phyloP scores from a whole-genome alignment of 495 filamentous ascomycete species.

The Tuber brumale region DNA sequence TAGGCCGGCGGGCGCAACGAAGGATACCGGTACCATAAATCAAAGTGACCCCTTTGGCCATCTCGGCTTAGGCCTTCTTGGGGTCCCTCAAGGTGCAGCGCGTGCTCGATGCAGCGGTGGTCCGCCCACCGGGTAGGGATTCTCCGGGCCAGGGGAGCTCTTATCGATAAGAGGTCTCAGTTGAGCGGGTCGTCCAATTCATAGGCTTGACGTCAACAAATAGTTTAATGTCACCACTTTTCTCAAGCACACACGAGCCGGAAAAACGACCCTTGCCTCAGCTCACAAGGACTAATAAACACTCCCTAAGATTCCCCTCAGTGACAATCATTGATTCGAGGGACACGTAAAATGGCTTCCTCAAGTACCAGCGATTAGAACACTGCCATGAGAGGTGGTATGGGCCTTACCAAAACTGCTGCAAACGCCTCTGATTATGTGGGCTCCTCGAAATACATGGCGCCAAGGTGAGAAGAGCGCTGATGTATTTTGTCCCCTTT shows the following conservation, averaged over 20 bases:
- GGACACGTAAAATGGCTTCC: slow-evolving; percentile 22
- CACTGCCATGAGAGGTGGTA: slow-evolving; percentile 21
- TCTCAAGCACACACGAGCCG: background rate
- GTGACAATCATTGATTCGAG: background rate
- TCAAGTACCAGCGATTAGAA: slow-evolving; percentile 26
- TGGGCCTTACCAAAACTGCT: slow-evolving; percentile 24
- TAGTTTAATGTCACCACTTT: background rate
- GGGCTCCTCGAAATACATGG: slow-evolving; percentile 15
- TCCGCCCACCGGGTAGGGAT: too few relatives aligned
- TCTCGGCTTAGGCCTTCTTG: background rate
- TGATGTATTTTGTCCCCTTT: slow-evolving; percentile 9
- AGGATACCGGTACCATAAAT: background rate
- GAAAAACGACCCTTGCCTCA: background rate
- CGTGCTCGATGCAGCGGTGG: background rate
- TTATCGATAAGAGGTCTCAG: background rate
- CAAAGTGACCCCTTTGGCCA: background rate
- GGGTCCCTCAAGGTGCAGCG: background rate
- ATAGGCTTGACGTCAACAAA: background rate
- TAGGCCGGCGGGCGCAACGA: background rate
- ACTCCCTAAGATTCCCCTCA: background rate
- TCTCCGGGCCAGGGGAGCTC: background rate
- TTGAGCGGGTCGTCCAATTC: background rate
- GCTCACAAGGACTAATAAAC: background rate
- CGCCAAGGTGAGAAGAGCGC: background rate
- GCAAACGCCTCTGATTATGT: slow-evolving; percentile 28